phyloP scores from a whole-genome alignment of 2,329 filamentous ascomycete genomes.

The Aspergillus novofumigatus region DNA sequence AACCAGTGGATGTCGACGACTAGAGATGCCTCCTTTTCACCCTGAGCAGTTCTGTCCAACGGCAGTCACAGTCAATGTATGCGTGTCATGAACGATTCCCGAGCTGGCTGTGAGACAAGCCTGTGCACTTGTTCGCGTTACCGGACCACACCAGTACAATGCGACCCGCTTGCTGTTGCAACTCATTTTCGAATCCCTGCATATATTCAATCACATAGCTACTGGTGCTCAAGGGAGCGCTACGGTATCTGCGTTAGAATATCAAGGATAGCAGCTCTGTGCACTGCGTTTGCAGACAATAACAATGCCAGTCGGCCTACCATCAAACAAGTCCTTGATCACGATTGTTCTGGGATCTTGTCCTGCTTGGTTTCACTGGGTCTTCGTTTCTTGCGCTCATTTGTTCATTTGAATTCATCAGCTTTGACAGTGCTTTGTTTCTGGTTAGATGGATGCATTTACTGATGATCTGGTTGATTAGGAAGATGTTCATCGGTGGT shows the following conservation, averaged over 20 bases:
- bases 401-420: not conserved
- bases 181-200: not conserved
- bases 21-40: slow-evolving; percentile 12
- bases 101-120: not conserved
- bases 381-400: not conserved
- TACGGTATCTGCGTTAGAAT: not conserved
- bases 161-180: not conserved
- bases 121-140: not conserved
- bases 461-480: slow-evolving; percentile 46
- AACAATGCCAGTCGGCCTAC: not conserved
- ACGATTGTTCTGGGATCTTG: not conserved
- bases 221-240: not conserved
- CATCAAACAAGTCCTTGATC: not conserved
- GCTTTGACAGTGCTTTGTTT: not conserved
- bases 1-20: slow-evolving; percentile 22
- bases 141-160: not conserved
- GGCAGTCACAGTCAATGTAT: slow-evolving; percentile 12
- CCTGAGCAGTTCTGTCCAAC: slow-evolving; percentile 2
- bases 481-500: slow-evolving; percentile 99
- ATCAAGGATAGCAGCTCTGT: not conserved
- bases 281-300: not conserved
- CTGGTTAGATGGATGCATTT: slow-evolving; percentile 8
- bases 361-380: not conserved
- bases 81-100: slow-evolving; percentile 4
- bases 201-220: not conserved